These are phyloP conservation scores for Salix exigua DNA, from an alignment of 345 rosid species.

Conservation along the genomic window DNA sequence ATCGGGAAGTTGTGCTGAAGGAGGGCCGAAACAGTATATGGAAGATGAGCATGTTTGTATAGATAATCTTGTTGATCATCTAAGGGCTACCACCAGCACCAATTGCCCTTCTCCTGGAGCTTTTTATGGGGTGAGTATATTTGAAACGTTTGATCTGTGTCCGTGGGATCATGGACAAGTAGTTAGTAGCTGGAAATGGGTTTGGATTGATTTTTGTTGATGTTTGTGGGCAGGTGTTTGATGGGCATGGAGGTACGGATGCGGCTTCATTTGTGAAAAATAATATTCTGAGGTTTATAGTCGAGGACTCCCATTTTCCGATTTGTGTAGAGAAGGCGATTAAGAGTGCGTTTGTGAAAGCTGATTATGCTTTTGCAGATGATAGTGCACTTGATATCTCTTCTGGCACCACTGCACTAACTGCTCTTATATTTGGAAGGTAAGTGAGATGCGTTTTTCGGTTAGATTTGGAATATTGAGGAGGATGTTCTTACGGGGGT, in stretches of 20 bases:
- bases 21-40: slow-evolving; percentile 84
- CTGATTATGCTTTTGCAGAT: slow-evolving; percentile 90
- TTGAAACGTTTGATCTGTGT: neutral
- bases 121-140: slow-evolving; percentile 80
- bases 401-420: slow-evolving; percentile 88
- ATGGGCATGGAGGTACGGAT: slow-evolving; percentile 96
- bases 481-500: neutral
- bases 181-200: neutral
- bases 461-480: neutral
- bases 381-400: slow-evolving; percentile 82
- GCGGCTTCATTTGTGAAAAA: slow-evolving; percentile 77
- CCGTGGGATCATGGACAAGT: neutral
- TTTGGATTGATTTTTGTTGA: slow-evolving; percentile 11
- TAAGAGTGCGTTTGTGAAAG: slow-evolving; percentile 72
- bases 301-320: slow-evolving; percentile 81
- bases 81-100: slow-evolving; percentile 32
- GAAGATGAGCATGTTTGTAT: slow-evolving; percentile 93
- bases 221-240: slow-evolving; percentile 67
- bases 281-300: slow-evolving; percentile 65
- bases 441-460: slow-evolving; percentile 17
- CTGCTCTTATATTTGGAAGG: slow-evolving; percentile 81
- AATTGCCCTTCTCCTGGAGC: slow-evolving; percentile 70
- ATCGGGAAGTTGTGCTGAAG: slow-evolving; percentile 93
- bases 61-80: slow-evolving; percentile 69
- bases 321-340: slow-evolving; percentile 70